These are phyloP conservation scores for Nicotiana otophora DNA, from an alignment of 257 asterid genomes.

Conservation along the genomic window DNA sequence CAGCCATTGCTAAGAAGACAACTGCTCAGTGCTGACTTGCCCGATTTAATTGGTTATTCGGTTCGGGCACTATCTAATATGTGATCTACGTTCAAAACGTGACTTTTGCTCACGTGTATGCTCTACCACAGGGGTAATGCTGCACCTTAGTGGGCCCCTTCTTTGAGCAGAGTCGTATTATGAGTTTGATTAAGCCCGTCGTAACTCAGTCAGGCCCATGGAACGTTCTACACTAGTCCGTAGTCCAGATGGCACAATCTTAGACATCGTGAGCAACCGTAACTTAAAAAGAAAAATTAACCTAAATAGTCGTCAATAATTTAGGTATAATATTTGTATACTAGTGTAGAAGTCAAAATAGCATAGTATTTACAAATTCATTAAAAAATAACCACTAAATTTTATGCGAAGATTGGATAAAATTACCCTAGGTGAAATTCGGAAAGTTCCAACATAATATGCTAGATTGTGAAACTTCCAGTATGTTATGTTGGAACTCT, in stretches of 20 bases:
- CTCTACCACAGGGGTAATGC: not conserved
- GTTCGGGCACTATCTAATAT: not conserved
- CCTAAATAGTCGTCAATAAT: too few species aligned
- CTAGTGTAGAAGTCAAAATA: too few species aligned
- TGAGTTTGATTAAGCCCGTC: not conserved
- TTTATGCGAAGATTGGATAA: too few species aligned
- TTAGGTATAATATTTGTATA: too few species aligned
- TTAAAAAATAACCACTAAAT: too few species aligned
- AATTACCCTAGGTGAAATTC: too few species aligned
- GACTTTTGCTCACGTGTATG: not conserved
- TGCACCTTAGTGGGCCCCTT: not conserved
- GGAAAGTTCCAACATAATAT: too few species aligned
- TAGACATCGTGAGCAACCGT: not conserved
- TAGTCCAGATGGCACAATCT: not conserved
- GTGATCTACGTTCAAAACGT: not conserved
- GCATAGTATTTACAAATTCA: too few species aligned
- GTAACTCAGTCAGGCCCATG: not conserved
- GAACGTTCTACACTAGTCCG: not conserved
- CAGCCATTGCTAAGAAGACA: slow-evolving; percentile 14
- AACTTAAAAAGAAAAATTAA: too few species aligned
- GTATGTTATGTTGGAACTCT: too few species aligned
- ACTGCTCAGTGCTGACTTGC: not conserved
- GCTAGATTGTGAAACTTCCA: too few species aligned
- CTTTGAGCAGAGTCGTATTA: not conserved
- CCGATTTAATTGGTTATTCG: not conserved